Percentiles rank a stretch among this genome's conserved stretches.
phyloP scores from a whole-genome alignment of 371 early-diverging fungal genomes.

The Blakeslea trispora region DNA sequence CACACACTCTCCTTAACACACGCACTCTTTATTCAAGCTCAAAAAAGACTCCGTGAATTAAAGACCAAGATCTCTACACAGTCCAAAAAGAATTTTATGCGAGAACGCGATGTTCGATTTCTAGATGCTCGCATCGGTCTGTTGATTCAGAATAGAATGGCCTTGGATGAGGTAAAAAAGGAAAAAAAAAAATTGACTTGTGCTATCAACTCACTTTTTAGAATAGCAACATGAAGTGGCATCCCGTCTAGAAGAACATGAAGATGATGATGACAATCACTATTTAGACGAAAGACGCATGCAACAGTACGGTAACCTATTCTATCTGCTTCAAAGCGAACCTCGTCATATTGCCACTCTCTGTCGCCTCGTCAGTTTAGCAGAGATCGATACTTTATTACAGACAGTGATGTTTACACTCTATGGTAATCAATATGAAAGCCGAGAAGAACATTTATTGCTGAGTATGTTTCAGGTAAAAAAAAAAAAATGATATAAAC shows the following conservation, averaged over 20 bases:
- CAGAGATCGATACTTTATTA: slow-evolving; percentile 90
- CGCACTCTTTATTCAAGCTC: slow-evolving; percentile 67
- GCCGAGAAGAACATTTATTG: slow-evolving; percentile 91
- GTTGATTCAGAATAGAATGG: slow-evolving; percentile 92
- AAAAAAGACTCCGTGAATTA: slow-evolving; percentile 78
- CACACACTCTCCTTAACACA: no score
- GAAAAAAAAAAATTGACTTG: no score
- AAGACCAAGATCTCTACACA: slow-evolving; percentile 88
- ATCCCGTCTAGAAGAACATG: slow-evolving; percentile 71
- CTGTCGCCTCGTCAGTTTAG: slow-evolving; percentile 75
- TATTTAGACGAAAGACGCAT: slow-evolving; percentile 75
- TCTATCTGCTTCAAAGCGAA: slow-evolving; percentile 89
- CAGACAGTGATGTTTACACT: slow-evolving; percentile 96
- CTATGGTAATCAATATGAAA: slow-evolving; percentile 95
- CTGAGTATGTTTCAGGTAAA: slow-evolving; percentile 93
- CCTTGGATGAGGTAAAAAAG: slow-evolving; percentile 77
- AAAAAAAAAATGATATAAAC: not conserved
- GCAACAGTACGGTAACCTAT: slow-evolving; percentile 89
- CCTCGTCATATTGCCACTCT: slow-evolving; percentile 90
- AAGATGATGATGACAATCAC: slow-evolving; percentile 64
- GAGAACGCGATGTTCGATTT: slow-evolving; percentile 92
- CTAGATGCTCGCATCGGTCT: slow-evolving; percentile 90
- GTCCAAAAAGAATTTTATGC: slow-evolving; percentile 93
- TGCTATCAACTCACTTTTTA: no score
- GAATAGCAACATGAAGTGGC: slow-evolving; percentile 74